Evolutionary conservation across 2,329 filamentous ascomycete species (phyloP).

Genomic region (Capronia coronata): DNA sequence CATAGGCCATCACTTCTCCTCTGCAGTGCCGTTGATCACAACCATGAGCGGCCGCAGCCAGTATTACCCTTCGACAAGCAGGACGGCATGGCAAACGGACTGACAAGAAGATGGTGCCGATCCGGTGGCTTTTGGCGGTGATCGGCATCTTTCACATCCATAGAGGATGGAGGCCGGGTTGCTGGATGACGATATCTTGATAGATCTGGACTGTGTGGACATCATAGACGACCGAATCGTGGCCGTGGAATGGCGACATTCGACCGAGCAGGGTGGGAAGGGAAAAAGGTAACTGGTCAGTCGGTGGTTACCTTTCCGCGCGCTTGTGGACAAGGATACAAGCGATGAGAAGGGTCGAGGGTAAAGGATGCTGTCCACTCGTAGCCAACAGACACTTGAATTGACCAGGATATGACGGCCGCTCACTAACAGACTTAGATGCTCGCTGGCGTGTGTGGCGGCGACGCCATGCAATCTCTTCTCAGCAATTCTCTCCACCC

Average conservation of each 20-base stretch:
- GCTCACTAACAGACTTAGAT: not conserved
- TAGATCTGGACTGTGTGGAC: not conserved
- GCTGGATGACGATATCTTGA: not conserved
- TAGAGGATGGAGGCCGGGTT: not conserved
- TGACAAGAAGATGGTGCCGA: not conserved
- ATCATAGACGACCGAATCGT: not conserved
- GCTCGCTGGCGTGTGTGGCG: conserved; percentile 5
- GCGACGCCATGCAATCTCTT: conserved; percentile 23
- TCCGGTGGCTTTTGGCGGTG: not conserved
- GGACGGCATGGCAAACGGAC: not conserved
- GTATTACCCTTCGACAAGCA: not conserved
- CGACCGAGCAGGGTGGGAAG: not conserved
- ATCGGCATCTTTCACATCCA: not conserved
- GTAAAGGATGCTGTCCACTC: not conserved
- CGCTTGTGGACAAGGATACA: not conserved
- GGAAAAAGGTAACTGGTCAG: not conserved
- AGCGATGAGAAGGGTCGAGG: not conserved
- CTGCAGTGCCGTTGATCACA: too few relatives aligned
- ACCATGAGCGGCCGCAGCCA: too few relatives aligned
- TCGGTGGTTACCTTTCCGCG: too few relatives aligned
- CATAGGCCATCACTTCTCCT: too few relatives aligned
- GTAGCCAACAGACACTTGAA: not conserved
- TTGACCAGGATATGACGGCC: not conserved
- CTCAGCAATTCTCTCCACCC: conserved; percentile 7
- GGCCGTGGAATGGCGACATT: not conserved